Conservation (phyloP, 2,329 filamentous ascomycete genomes). For the Boeremia exigua region DNA sequence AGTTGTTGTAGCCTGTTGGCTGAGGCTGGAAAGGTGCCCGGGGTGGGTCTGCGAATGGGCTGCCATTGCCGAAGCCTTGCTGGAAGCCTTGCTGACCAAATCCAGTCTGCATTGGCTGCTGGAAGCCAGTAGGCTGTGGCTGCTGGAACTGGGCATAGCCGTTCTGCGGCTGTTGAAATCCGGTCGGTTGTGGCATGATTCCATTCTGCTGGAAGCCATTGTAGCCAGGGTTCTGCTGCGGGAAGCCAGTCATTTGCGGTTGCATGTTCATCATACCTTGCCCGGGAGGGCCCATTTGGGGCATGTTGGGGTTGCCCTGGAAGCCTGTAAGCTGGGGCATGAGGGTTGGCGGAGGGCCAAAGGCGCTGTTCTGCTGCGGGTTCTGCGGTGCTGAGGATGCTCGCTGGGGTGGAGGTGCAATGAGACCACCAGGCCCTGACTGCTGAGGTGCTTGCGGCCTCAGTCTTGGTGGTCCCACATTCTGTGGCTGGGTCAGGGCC, state of each 20-base stretch:
- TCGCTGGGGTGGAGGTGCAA: constrained; percentile 78
- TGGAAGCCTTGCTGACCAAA: constrained; percentile 35
- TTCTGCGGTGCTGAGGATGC: constrained; percentile 88
- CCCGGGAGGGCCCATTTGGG: constrained; percentile 72
- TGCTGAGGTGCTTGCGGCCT: constrained; percentile 74
- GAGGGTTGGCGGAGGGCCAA: constrained; percentile 72
- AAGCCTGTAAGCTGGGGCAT: constrained; percentile 85
- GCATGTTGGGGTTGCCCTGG: constrained; percentile 54
- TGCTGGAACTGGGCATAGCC: constrained; percentile 52
- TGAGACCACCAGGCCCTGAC: constrained; percentile 64
- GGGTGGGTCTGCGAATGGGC: constrained; percentile 62
- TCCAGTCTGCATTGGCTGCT: constrained; percentile 57
- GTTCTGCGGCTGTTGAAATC: constrained; percentile 56
- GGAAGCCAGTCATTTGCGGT: constrained; percentile 49
- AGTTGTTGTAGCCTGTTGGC: constrained; percentile 48
- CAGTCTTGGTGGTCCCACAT: constrained; percentile 61
- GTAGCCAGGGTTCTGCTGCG: constrained; percentile 43
- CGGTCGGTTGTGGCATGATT: constrained; percentile 48
- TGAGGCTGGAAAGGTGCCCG: constrained; percentile 52
- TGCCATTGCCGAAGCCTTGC: constrained; percentile 55
- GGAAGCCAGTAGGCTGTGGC: constrained; percentile 51
- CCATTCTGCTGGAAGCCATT: constrained; percentile 43
- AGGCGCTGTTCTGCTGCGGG: constrained; percentile 70
- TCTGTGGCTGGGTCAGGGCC: constrained; percentile 47
- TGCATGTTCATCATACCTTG: constrained; percentile 67